phyloP scores from a whole-genome alignment of 352 stramenopile species.

The Globisporangium cylindrosporum region DNA sequence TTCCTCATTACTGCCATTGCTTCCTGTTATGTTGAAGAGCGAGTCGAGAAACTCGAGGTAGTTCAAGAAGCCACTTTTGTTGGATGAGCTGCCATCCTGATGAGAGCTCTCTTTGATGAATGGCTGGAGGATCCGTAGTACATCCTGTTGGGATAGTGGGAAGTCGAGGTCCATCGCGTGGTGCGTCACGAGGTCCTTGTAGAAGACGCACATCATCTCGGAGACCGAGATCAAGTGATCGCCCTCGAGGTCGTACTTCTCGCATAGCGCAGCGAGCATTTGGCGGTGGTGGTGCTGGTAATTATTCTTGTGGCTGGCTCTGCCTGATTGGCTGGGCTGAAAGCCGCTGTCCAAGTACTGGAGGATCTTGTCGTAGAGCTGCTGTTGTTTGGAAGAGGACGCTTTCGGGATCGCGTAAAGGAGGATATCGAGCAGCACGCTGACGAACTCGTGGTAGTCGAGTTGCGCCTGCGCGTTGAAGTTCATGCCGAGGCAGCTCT shows the following conservation, averaged over 20 bases:
- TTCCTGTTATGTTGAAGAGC: slow-evolving; percentile 21
- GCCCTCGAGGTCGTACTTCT: slow-evolving; percentile 44
- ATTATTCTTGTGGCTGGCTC: not conserved
- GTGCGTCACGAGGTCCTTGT: slow-evolving; percentile 33
- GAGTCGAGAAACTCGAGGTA: slow-evolving; percentile 39
- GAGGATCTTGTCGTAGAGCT: slow-evolving; percentile 24
- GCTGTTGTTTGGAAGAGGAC: slow-evolving; percentile 19
- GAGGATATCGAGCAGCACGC: slow-evolving; percentile 54
- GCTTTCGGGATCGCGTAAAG: slow-evolving; percentile 38
- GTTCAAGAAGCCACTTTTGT: slow-evolving; percentile 21
- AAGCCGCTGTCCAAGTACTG: slow-evolving; percentile 49
- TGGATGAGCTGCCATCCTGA: too few relatives aligned
- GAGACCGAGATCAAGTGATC: slow-evolving; percentile 32
- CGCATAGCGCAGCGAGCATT: slow-evolving; percentile 37
- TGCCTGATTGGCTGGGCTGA: not conserved
- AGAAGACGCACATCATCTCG: slow-evolving; percentile 36
- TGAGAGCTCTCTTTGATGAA: slow-evolving; percentile 6
- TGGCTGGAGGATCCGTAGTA: slow-evolving; percentile 21
- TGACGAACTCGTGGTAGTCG: slow-evolving; percentile 47
- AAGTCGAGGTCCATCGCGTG: slow-evolving; percentile 31
- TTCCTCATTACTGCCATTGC: not conserved
- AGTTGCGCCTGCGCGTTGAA: slow-evolving; percentile 51
- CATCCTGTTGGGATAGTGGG: slow-evolving; percentile 38
- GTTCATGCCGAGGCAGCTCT: slow-evolving; percentile 62
- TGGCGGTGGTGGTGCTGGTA: slow-evolving; percentile 10